These are phyloP conservation scores for Penicillium chermesinum DNA, from an alignment of 495 filamentous ascomycete species.

Conservation along the genomic window DNA sequence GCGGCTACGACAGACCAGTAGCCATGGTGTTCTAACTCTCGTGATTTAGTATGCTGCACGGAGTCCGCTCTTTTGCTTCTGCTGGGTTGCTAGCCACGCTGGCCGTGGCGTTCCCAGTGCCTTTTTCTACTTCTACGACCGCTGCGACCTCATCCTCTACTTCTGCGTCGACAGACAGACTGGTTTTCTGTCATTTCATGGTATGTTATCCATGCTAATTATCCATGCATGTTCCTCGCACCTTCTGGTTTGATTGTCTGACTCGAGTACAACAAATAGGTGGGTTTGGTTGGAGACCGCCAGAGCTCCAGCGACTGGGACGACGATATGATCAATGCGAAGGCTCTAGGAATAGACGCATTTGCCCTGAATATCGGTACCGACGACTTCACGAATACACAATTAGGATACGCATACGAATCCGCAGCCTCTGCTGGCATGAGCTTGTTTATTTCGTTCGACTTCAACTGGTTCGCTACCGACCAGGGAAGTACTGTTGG, in stretches of 20 bases:
- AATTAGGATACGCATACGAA: slow-evolving; percentile 51
- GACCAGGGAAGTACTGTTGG: slow-evolving; percentile 41
- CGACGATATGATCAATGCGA: slow-evolving; percentile 51
- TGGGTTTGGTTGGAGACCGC: slow-evolving; percentile 27
- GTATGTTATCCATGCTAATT: neutral
- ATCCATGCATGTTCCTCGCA: too few relatives aligned
- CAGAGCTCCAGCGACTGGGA: slow-evolving; percentile 48
- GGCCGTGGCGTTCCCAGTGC: neutral
- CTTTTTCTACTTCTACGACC: neutral
- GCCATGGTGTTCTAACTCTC: too few relatives aligned
- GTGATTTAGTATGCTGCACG: neutral
- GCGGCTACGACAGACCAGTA: too few relatives aligned
- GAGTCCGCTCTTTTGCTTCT: neutral
- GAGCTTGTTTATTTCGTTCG: slow-evolving; percentile 58
- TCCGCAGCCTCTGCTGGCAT: slow-evolving; percentile 52
- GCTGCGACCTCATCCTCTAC: neutral
- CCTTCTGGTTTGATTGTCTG: too few relatives aligned
- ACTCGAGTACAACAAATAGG: neutral
- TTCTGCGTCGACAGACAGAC: neutral
- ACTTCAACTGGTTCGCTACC: slow-evolving; percentile 52
- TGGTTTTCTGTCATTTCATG: neutral
- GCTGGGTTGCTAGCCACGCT: neutral
- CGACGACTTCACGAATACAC: slow-evolving; percentile 46
- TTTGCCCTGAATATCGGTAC: slow-evolving; percentile 57
- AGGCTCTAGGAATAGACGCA: slow-evolving; percentile 52